A percentile compares a stretch with the other conserved stretches of the same genome.
These are phyloP conservation scores for Botrytis cinerea DNA, from an alignment of 2,329 filamentous ascomycete species.

Conservation along the genomic window DNA sequence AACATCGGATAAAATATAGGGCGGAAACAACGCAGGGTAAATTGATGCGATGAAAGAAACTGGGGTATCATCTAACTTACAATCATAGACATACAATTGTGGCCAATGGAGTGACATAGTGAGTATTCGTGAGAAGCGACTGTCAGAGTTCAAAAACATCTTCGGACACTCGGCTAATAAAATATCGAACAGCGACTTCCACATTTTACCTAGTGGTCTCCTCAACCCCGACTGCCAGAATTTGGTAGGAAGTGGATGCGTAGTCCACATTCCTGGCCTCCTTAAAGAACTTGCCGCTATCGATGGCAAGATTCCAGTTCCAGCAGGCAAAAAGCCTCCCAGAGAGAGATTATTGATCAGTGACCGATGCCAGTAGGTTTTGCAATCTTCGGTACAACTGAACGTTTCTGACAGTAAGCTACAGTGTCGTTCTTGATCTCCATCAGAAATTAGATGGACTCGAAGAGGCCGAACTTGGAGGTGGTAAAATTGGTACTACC, in stretches of 20 bases:
- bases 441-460: conserved; percentile 69
- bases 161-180: neutral
- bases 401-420: conserved; percentile 43
- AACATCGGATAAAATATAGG: conserved; percentile 34
- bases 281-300: conserved; percentile 65
- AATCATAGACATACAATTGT: conserved; percentile 44
- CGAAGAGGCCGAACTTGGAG: conserved; percentile 57
- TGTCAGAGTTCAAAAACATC: neutral
- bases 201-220: conserved; percentile 68
- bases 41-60: conserved; percentile 3
- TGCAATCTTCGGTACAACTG: neutral
- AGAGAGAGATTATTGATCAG: conserved; percentile 63
- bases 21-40: conserved; percentile 57
- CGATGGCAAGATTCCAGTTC: conserved; percentile 56
- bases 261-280: conserved; percentile 67
- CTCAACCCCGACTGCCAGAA: conserved; percentile 71
- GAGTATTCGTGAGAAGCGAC: neutral
- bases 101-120: conserved; percentile 46
- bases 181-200: conserved; percentile 42
- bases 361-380: conserved; percentile 44
- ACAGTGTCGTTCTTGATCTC: conserved; percentile 65
- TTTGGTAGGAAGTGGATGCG: conserved; percentile 69
- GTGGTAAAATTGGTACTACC: conserved; percentile 49
- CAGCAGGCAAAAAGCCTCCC: conserved; percentile 38
- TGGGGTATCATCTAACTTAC: neutral